Evolutionary conservation across 139 green algal genomes (phyloP).

Genomic region (Coccomyxa sp.): DNA sequence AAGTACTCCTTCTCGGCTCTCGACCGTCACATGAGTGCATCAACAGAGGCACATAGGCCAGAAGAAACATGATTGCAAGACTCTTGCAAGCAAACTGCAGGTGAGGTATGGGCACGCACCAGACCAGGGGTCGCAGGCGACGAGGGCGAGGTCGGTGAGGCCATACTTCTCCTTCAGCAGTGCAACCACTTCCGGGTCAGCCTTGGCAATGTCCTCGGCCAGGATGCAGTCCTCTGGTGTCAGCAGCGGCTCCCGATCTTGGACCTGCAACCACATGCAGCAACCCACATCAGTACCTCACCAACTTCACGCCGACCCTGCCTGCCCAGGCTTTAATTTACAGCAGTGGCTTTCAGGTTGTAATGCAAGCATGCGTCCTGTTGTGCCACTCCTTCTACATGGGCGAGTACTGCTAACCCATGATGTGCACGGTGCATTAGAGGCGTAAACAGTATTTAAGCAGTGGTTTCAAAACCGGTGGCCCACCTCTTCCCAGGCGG

Average conservation of each 20-base stretch:
- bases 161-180: conserved; percentile 62
- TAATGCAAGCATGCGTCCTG: no score
- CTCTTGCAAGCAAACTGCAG: no score
- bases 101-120: neutral
- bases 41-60: no score
- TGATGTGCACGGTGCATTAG: neutral
- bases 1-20: no score
- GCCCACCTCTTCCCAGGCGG: conserved; percentile 31
- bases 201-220: conserved; percentile 56
- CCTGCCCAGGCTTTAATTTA: no score
- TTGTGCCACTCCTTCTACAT: no score
- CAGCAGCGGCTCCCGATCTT: conserved; percentile 58
- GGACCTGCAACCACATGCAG: conserved; percentile 27
- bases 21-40: no score
- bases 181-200: conserved; percentile 28
- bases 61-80: no score
- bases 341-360: no score
- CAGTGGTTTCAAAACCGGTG: neutral
- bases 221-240: conserved; percentile 62
- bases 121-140: conserved; percentile 67
- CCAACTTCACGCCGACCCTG: no score
- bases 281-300: no score
- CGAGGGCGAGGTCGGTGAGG: conserved; percentile 36
- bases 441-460: neutral
- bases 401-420: no score